These are phyloP conservation scores for Fraxinus pennsylvanica DNA, from an alignment of 257 asterid genomes.

Conservation along the genomic window DNA sequence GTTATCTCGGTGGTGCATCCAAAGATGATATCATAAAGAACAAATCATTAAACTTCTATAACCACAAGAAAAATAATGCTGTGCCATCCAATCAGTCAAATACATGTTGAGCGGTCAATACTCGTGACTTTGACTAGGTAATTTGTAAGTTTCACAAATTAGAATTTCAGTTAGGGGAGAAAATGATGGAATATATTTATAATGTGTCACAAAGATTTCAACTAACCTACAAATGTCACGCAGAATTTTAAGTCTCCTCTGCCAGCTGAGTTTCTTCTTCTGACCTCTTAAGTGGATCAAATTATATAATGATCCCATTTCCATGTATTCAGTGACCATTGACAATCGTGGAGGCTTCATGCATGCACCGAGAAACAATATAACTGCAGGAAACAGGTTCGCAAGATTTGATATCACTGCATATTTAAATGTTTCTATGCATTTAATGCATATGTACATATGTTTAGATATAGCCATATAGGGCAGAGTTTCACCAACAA, in stretches of 20 bases:
- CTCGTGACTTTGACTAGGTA: neutral
- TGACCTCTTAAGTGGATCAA: slow-evolving; percentile 90
- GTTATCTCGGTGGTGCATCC: neutral
- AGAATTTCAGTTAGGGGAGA: neutral
- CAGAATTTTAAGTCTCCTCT: slow-evolving; percentile 84
- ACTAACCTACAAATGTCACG: slow-evolving; percentile 96
- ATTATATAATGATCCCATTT: slow-evolving; percentile 88
- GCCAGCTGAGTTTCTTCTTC: slow-evolving; percentile 88
- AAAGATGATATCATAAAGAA: neutral
- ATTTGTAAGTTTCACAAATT: neutral
- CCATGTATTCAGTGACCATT: slow-evolving; percentile 97
- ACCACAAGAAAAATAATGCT: neutral
- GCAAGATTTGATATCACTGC: neutral
- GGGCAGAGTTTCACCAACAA: neutral
- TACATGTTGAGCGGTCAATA: neutral
- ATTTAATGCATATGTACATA: no score
- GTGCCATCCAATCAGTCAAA: neutral
- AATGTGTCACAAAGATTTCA: slow-evolving; percentile 9
- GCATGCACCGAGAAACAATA: slow-evolving; percentile 95
- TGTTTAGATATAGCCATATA: neutral
- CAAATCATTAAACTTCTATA: neutral
- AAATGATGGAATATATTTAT: slow-evolving; percentile 2
- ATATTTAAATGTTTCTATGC: no score
- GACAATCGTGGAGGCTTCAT: slow-evolving; percentile 90
- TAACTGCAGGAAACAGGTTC: slow-evolving; percentile 55